phyloP scores from a whole-genome alignment of 1,284 basidiomycete species.

The Schizophyllum amplum region DNA sequence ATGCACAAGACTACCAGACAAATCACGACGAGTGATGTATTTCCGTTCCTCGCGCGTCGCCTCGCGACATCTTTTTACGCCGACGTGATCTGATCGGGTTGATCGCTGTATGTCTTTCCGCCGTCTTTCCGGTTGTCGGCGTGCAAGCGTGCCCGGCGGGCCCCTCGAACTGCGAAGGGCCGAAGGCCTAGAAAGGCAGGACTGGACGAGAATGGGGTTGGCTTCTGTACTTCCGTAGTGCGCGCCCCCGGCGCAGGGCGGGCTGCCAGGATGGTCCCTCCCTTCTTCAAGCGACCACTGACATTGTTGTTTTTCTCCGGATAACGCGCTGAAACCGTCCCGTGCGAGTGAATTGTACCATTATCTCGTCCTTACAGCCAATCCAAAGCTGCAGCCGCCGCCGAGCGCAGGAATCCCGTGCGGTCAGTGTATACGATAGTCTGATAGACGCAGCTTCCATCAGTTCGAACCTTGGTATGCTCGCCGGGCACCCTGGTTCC shows the following conservation, averaged over 20 bases:
- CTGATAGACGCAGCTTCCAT: not conserved
- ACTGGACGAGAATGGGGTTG: not conserved
- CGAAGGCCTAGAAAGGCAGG: not conserved
- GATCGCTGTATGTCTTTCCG: not conserved
- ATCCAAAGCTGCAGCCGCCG: not conserved
- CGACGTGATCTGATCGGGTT: not conserved
- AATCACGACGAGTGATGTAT: not conserved
- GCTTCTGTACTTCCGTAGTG: not conserved
- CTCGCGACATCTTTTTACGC: not conserved
- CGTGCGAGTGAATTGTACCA: not conserved
- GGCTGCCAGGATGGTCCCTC: not conserved
- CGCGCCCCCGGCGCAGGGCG: too few species aligned
- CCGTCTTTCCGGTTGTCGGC: not conserved
- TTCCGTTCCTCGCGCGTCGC: not conserved
- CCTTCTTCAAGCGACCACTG: not conserved
- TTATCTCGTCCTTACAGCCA: not conserved
- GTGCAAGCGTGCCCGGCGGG: not conserved
- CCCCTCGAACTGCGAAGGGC: too few species aligned
- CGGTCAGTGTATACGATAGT: not conserved
- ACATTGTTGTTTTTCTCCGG: not conserved
- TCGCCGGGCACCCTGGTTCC: not conserved
- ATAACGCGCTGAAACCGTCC: not conserved
- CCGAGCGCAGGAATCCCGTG: not conserved
- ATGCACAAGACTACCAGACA: not conserved
- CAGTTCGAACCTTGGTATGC: not conserved